phyloP scores from a whole-genome alignment of 768 basidiomycete genomes.

The Tricholoma matsutake region DNA sequence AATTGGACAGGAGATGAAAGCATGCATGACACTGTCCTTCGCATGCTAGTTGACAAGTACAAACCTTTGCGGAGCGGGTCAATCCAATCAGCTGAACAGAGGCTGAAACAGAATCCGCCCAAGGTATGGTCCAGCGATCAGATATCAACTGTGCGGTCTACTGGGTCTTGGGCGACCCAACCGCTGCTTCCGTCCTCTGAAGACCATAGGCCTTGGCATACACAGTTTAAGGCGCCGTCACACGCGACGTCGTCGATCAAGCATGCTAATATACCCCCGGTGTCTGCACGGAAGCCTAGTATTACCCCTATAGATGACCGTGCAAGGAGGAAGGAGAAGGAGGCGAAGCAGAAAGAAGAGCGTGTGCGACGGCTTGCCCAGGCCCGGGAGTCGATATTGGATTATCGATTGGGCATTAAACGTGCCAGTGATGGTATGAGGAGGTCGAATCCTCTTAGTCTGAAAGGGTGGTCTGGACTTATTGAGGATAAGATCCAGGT shows the following conservation, averaged over 20 bases:
- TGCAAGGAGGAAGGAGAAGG: slow-evolving; percentile 42
- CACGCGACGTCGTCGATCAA: slow-evolving; percentile 53
- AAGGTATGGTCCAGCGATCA: slow-evolving; percentile 27
- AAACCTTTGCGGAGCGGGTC: slow-evolving; percentile 69
- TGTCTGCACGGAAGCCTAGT: slow-evolving; percentile 15
- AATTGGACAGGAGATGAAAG: slow-evolving; percentile 83
- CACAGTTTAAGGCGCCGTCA: slow-evolving; percentile 59
- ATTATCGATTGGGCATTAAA: slow-evolving; percentile 66
- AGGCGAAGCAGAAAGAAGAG: slow-evolving; percentile 48
- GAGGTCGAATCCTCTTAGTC: slow-evolving; percentile 51
- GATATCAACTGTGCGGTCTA: slow-evolving; percentile 18
- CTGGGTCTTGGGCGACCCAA: slow-evolving; percentile 46
- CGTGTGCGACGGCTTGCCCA: slow-evolving; percentile 53
- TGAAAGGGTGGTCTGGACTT: slow-evolving; percentile 74
- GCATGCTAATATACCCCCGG: slow-evolving; percentile 42
- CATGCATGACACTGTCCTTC: slow-evolving; percentile 63
- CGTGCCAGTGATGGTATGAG: slow-evolving; percentile 16
- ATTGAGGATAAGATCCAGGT: slow-evolving; percentile 84
- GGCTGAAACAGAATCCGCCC: slow-evolving; percentile 50
- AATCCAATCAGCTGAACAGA: slow-evolving; percentile 63
- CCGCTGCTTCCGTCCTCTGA: slow-evolving; percentile 53
- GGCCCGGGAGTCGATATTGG: slow-evolving; percentile 72
- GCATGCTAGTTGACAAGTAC: slow-evolving; percentile 87
- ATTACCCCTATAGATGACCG: slow-evolving; percentile 30
- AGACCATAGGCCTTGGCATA: slow-evolving; percentile 67